Conservation (phyloP, 345 rosid genomes). For the Syzygium oleosum region DNA sequence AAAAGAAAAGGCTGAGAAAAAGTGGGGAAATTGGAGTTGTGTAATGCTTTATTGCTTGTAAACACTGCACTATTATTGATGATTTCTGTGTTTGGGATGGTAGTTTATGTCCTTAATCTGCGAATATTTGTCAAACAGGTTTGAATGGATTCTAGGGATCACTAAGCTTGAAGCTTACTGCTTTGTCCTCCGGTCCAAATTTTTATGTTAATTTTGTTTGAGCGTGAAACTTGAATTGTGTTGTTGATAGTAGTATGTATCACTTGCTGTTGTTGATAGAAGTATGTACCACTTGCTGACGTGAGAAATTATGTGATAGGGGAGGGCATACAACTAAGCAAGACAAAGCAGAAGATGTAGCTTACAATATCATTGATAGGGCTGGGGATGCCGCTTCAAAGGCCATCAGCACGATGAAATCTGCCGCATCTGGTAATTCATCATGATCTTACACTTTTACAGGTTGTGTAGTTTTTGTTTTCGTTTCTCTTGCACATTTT, state of each 20-base stretch:
- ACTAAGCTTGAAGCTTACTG: neutral
- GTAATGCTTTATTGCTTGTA: neutral
- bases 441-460: neutral
- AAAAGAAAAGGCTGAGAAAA: neutral
- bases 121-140: neutral
- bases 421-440: constrained; percentile 21
- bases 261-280: neutral
- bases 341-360: constrained; percentile 1
- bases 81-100: neutral
- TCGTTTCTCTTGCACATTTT: neutral
- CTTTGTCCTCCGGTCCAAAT: neutral
- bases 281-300: neutral
- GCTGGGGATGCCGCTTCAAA: constrained; percentile 27
- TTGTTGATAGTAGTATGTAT: neutral
- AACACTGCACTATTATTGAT: neutral
- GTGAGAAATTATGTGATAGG: neutral
- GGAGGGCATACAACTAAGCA: constrained; percentile 2
- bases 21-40: neutral
- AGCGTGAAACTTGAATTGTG: neutral
- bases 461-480: neutral
- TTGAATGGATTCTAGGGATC: neutral
- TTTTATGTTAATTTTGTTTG: neutral
- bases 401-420: constrained; percentile 13
- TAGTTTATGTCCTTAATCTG: neutral
- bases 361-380: constrained; percentile 8